These are phyloP conservation scores for Sarcomyxa edulis DNA, from an alignment of 768 basidiomycete species.

Conservation along the genomic window DNA sequence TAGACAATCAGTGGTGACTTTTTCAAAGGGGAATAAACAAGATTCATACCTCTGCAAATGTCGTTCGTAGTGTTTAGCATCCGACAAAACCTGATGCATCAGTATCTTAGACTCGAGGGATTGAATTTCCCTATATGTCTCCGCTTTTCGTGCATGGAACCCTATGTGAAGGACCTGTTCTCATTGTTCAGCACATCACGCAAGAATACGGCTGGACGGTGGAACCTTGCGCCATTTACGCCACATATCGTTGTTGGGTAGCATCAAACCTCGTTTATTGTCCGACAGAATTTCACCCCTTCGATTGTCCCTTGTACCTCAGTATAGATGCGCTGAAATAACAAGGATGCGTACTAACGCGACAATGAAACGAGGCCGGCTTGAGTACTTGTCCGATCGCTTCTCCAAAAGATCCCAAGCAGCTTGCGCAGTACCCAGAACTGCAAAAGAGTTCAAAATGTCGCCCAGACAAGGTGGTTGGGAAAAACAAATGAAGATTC, in stretches of 20 bases:
- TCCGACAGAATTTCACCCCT: conserved; percentile 43
- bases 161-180: conserved; percentile 37
- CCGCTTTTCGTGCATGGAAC: conserved; percentile 34
- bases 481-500: conserved; percentile 7
- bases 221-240: conserved; percentile 42
- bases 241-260: conserved; percentile 39
- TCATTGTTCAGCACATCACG: background rate
- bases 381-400: conserved; percentile 40
- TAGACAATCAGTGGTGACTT: background rate
- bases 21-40: too few relatives aligned
- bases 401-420: conserved; percentile 45
- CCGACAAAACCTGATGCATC: conserved; percentile 32
- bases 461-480: background rate
- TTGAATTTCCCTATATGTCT: conserved; percentile 40
- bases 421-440: conserved; percentile 39
- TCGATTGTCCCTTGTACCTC: too few relatives aligned
- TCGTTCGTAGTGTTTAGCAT: conserved; percentile 32
- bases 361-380: conserved; percentile 41
- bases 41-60: conserved; percentile 32
- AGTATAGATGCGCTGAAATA: background rate
- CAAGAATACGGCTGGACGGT: background rate
- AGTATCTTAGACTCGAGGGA: conserved; percentile 41
- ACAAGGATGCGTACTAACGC: conserved; percentile 18
- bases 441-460: conserved; percentile 13
- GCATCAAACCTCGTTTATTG: conserved; percentile 40